Conservation (phyloP, 2,329 filamentous ascomycete species). For the Arthrocladium fulminans region DNA sequence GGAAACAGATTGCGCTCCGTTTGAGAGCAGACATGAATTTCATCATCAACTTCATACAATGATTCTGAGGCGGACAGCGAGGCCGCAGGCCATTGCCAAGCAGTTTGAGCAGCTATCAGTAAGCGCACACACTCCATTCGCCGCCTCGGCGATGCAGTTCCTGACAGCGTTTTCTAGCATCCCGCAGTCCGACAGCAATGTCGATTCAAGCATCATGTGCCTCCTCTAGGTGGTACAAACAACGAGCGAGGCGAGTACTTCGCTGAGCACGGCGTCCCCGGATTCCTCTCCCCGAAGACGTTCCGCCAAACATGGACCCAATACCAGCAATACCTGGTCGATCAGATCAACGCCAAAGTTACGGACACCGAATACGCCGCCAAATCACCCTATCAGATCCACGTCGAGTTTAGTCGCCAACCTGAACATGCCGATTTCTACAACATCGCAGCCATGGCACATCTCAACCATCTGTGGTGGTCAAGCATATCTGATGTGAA, state of each 20-base stretch:
- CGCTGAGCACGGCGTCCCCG: slow-evolving; percentile 50
- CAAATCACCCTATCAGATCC: slow-evolving; percentile 52
- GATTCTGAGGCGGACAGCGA: slow-evolving; percentile 19
- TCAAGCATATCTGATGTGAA: slow-evolving; percentile 29
- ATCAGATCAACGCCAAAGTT: slow-evolving; percentile 66
- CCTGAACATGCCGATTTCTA: slow-evolving; percentile 70
- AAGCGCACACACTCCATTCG: background rate
- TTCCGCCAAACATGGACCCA: slow-evolving; percentile 72
- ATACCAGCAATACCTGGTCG: slow-evolving; percentile 66
- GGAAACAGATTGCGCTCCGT: slow-evolving; percentile 10
- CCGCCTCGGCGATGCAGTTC: background rate
- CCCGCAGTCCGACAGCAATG: slow-evolving; percentile 17
- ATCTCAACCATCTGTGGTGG: slow-evolving; percentile 66
- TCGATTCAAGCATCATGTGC: slow-evolving; percentile 14
- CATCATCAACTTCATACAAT: slow-evolving; percentile 11
- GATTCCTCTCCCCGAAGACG: slow-evolving; percentile 59
- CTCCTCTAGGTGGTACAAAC: slow-evolving; percentile 3
- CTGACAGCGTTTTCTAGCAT: background rate
- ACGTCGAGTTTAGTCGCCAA: slow-evolving; percentile 68
- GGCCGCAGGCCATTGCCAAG: slow-evolving; percentile 20
- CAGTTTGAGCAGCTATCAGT: slow-evolving; percentile 8
- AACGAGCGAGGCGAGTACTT: slow-evolving; percentile 17
- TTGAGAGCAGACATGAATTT: slow-evolving; percentile 14
- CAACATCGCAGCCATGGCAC: slow-evolving; percentile 93
- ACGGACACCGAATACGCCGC: slow-evolving; percentile 51